phyloP scores from a whole-genome alignment of 75 land plant species.

The Pseudotsuga menziesii region DNA sequence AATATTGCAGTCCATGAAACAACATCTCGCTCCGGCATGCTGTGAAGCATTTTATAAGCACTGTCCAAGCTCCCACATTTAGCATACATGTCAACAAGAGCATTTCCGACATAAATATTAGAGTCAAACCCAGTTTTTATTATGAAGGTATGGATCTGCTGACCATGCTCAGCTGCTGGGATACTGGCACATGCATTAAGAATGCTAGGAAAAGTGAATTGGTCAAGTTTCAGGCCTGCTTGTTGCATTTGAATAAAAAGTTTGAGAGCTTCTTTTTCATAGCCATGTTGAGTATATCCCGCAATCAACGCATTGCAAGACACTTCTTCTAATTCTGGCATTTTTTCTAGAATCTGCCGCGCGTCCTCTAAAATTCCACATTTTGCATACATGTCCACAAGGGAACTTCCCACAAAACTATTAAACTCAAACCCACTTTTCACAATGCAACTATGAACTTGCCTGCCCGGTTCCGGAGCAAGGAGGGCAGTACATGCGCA shows the following conservation, averaged over 20 bases:
- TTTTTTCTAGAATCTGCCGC: constrained; percentile 13
- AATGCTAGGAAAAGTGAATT: constrained; percentile 39
- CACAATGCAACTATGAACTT: constrained; percentile 39
- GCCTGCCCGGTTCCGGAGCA: constrained; percentile 18
- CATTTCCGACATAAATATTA: constrained; percentile 19
- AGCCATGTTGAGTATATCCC: constrained; percentile 30
- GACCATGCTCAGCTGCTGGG: constrained; percentile 17
- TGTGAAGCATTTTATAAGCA: constrained; percentile 13
- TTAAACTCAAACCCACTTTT: constrained; percentile 30
- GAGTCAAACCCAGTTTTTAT: constrained; percentile 37
- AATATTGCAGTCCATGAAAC: constrained; percentile 25
- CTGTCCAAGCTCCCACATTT: constrained; percentile 16
- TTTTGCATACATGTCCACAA: constrained; percentile 51
- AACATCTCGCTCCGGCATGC: constrained; percentile 12
- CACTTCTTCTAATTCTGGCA: constrained; percentile 28
- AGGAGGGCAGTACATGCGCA: constrained; percentile 29
- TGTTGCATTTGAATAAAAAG: constrained; percentile 40
- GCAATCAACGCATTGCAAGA: constrained; percentile 54
- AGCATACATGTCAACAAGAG: constrained; percentile 31
- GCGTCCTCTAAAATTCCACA: constrained; percentile 40
- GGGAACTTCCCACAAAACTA: constrained; percentile 25
- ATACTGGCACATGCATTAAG: constrained; percentile 34
- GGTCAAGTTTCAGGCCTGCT: constrained; percentile 24
- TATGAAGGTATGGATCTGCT: constrained; percentile 28
- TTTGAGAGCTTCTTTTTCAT: constrained; percentile 23